phyloP scores from a whole-genome alignment of 257 asterid species.

The Verbascum thapsus region DNA sequence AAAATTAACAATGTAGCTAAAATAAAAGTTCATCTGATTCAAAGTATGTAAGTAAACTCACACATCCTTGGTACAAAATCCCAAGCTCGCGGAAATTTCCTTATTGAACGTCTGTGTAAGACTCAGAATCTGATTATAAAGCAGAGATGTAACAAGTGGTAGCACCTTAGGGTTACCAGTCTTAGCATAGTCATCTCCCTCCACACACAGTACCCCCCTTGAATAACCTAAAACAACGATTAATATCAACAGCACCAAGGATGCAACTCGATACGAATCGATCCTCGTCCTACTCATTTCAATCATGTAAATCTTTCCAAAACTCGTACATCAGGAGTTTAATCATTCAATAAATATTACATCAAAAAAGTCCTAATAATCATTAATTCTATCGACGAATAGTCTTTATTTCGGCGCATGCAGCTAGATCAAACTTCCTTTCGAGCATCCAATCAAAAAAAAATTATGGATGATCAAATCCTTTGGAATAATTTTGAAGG shows the following conservation, averaged over 20 bases:
- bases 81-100: slow-evolving; percentile 63
- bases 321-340: slow-evolving; percentile 41
- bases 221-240: slow-evolving; percentile 47
- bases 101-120: slow-evolving; percentile 68
- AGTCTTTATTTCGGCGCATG: slow-evolving; percentile 6
- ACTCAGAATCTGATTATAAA: slow-evolving; percentile 72
- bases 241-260: slow-evolving; percentile 46
- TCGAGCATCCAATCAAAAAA: slow-evolving; percentile 24
- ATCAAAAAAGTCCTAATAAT: too few relatives aligned
- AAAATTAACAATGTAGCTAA: slow-evolving; percentile 24
- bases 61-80: slow-evolving; percentile 81
- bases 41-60: slow-evolving; percentile 45
- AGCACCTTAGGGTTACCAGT: slow-evolving; percentile 50
- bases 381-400: too few relatives aligned
- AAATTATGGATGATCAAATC: slow-evolving; percentile 28
- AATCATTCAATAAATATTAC: slow-evolving; percentile 35
- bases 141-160: slow-evolving; percentile 66
- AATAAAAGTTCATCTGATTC: neutral
- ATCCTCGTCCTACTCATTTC: slow-evolving; percentile 78
- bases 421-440: slow-evolving; percentile 26
- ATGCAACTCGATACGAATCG: slow-evolving; percentile 56
- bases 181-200: slow-evolving; percentile 50
- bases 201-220: slow-evolving; percentile 48
- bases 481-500: neutral
- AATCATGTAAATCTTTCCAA: slow-evolving; percentile 38